Base-by-base conservation (phyloP, 768 basidiomycete species). In the Krasilnikovozyma curviuscula region DNA sequence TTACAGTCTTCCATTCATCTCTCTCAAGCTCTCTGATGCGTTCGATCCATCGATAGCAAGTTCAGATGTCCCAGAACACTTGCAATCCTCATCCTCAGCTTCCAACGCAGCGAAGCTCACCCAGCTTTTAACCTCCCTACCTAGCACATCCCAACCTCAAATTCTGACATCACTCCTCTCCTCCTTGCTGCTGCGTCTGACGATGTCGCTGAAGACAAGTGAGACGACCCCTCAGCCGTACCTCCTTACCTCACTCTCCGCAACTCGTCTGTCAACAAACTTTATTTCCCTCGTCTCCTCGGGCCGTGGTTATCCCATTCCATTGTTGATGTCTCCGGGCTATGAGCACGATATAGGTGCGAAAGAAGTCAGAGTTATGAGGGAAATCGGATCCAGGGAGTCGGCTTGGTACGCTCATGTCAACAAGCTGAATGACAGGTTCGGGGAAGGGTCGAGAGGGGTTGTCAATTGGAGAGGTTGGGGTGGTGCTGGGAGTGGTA, bases 231-330 rank as follows among this genome's bases (percentile, higher is more conserved):
- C 27, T 19, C 19, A 40, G 7, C 46, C 50, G 7, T 33, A 35
- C 27, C 45, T 52, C 7, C 46, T 52, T n/a, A 32, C 44, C 2
- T 44, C 45, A 3, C 32, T 40, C 27, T 46, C 45, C 3, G 28
- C 50, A 16, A 52, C 50, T 13, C 39, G 45, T 18, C 25, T 40
- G 21, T 44, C 50, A 9, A 42, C 45, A 2, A 44, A 46, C 18
- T 43, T 46, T n/a, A 47, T 52, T 10, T 35, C 50, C 3, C 23
- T 40, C 18, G 32, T 45, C 41, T 37, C 50, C 3, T 28, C 34
- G 0, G 50, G 50, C 16, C 23, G 44, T 16, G 50, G 50, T 7
- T 52, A 52, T 40, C 23, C 50, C 9, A 44, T 52, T 25, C 50
- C 50, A 13, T 35, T 52, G 3, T 37, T 46, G 16, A 46, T 52